phyloP scores from a whole-genome alignment of 2,329 filamentous ascomycete species.

The Neofusicoccum sp. region DNA sequence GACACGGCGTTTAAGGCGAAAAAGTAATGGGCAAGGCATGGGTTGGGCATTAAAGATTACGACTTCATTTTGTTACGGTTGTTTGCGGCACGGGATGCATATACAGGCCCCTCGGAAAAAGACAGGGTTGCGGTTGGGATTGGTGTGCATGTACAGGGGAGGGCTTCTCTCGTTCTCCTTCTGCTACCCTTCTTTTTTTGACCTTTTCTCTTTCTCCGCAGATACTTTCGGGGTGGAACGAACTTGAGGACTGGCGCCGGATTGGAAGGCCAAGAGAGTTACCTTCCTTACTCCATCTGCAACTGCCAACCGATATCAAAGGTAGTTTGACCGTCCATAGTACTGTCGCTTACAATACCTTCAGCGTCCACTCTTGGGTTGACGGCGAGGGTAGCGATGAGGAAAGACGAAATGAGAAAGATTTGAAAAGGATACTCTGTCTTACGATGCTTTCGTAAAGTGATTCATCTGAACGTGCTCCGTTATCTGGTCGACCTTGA shows the following conservation, averaged over 20 bases:
- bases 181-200: neutral
- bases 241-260: neutral
- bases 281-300: neutral
- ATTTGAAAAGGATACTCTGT: slow-evolving; percentile 5
- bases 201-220: slow-evolving; percentile 11
- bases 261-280: neutral
- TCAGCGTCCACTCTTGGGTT: neutral
- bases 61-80: slow-evolving; percentile 4
- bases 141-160: slow-evolving; percentile 1
- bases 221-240: neutral
- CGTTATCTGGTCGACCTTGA: too few relatives aligned
- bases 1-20: slow-evolving; percentile 8
- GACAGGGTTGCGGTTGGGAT: neutral
- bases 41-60: slow-evolving; percentile 10
- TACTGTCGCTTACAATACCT: neutral
- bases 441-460: too few relatives aligned
- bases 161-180: neutral
- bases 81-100: neutral
- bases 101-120: neutral
- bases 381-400: neutral
- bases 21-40: neutral
- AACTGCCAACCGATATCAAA: neutral
- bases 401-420: slow-evolving; percentile 8
- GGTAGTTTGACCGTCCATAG: slow-evolving; percentile 9
- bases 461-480: too few relatives aligned